Percentiles rank a stretch among this genome's conserved stretches.
Evolutionary conservation across 805 yeast species (phyloP).

Genomic region (Yamadazyma takamatsuzukensis): DNA sequence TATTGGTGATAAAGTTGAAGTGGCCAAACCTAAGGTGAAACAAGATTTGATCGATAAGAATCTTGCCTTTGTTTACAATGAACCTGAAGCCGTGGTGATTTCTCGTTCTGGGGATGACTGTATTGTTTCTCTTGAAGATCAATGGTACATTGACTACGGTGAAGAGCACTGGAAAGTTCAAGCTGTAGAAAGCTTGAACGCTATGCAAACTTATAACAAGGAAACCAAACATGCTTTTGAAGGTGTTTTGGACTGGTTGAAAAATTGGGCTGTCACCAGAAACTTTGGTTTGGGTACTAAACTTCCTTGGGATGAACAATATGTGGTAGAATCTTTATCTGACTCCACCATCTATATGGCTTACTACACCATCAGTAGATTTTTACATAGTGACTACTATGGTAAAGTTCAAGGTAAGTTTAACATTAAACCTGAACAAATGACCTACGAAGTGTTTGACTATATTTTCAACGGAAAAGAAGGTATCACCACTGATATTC

Average conservation of each 20-base stretch:
- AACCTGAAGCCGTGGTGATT: slow-evolving; percentile 86
- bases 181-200: slow-evolving; percentile 73
- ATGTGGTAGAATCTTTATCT: slow-evolving; percentile 88
- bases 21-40: slow-evolving; percentile 82
- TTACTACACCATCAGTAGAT: slow-evolving; percentile 84
- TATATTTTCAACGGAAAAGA: slow-evolving; percentile 78
- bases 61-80: slow-evolving; percentile 84
- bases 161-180: slow-evolving; percentile 83
- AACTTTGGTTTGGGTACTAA: slow-evolving; percentile 93
- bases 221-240: slow-evolving; percentile 92
- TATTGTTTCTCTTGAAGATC: slow-evolving; percentile 95
- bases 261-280: slow-evolving; percentile 98
- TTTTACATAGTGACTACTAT: slow-evolving; percentile 80
- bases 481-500: slow-evolving; percentile 52
- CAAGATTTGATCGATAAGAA: slow-evolving; percentile 74
- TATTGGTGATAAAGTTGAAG: slow-evolving; percentile 85
- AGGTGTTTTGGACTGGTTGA: slow-evolving; percentile 92
- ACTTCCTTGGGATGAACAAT: slow-evolving; percentile 95
- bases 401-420: slow-evolving; percentile 75
- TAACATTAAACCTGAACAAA: slow-evolving; percentile 70
- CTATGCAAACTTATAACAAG: slow-evolving; percentile 72
- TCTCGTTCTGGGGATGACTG: slow-evolving; percentile 97
- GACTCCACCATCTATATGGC: slow-evolving; percentile 97
- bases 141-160: slow-evolving; percentile 98
- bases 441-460: slow-evolving; percentile 93